Evolutionary conservation across 352 stramenopile genomes (phyloP).

Genomic region (Salisapilia sapeloensis): DNA sequence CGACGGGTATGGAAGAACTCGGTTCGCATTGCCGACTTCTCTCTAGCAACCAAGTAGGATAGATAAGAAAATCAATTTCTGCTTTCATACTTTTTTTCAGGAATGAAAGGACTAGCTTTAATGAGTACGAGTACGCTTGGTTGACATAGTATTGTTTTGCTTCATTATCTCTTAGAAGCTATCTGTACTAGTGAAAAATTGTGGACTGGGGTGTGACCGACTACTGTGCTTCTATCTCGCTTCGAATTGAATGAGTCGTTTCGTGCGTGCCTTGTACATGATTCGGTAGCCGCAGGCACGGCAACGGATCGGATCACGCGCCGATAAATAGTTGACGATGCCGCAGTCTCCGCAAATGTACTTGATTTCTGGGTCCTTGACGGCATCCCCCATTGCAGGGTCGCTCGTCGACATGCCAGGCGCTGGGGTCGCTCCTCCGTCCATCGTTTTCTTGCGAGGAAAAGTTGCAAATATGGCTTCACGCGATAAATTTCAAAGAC

Average conservation of each 20-base stretch:
- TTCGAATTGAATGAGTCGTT: constrained; percentile 88
- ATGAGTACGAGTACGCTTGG: too few relatives aligned
- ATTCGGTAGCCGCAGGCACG: constrained; percentile 94
- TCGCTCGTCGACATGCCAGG: constrained; percentile 23
- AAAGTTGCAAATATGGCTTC: too few relatives aligned
- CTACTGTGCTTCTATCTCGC: constrained; percentile 73
- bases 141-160: too few relatives aligned
- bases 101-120: too few relatives aligned
- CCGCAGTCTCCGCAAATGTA: constrained; percentile 97
- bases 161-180: too few relatives aligned
- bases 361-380: constrained; percentile 86
- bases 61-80: too few relatives aligned
- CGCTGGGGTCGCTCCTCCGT: constrained; percentile 63
- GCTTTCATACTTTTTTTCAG: too few relatives aligned
- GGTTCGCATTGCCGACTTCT: constrained; percentile 25
- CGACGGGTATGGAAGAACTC: constrained; percentile 50
- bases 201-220: too few relatives aligned
- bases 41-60: too few relatives aligned
- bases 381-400: constrained; percentile 18
- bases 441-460: constrained; percentile 27
- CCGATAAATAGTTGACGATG: constrained; percentile 90
- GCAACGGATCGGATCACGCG: constrained; percentile 90
- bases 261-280: constrained; percentile 96
- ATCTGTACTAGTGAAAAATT: too few relatives aligned
- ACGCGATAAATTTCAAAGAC: too few relatives aligned